Evolutionary conservation across 2,329 filamentous ascomycete species (phyloP).

Genomic region (Apiospora koreana): DNA sequence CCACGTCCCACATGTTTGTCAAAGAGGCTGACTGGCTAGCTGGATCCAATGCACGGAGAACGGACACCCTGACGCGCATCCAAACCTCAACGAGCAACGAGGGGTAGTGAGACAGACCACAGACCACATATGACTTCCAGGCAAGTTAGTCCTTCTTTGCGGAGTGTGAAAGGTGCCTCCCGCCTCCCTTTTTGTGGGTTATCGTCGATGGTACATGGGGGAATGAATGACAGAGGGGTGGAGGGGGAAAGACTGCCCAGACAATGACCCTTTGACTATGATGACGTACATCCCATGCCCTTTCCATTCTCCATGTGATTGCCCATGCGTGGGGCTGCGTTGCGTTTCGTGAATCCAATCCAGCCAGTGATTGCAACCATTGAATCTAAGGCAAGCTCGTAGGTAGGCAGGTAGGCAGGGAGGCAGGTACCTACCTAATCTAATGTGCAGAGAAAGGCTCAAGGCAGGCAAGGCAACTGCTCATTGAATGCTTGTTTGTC

Average conservation of each 20-base stretch:
- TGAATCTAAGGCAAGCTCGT: slow-evolving; percentile 1
- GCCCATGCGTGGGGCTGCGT: slow-evolving; percentile 1
- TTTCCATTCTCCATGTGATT: slow-evolving; percentile 12
- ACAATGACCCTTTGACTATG: slow-evolving; percentile 2
- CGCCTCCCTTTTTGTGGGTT: not conserved
- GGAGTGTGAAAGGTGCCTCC: not conserved
- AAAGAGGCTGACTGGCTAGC: not conserved
- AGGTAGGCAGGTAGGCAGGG: not conserved
- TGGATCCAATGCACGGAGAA: not conserved
- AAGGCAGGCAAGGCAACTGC: slow-evolving; percentile 23
- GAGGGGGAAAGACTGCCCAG: not conserved
- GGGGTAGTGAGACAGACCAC: not conserved
- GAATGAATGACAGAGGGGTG: not conserved
- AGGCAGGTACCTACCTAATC: too few relatives aligned
- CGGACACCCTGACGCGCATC: not conserved
- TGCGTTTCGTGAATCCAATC: slow-evolving; percentile 1
- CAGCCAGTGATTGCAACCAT: not conserved
- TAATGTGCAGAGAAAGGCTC: not conserved
- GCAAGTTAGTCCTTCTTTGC: not conserved
- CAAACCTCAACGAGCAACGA: not conserved
- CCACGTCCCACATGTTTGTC: not conserved
- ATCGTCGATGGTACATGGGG: not conserved
- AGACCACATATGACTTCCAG: not conserved
- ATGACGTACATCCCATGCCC: slow-evolving; percentile 5
- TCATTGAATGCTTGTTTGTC: not conserved